Percentiles rank a stretch among this genome's conserved stretches.
Evolutionary conservation across 768 basidiomycete species (phyloP).

Genomic region (Omphalotus guepiniiformis): DNA sequence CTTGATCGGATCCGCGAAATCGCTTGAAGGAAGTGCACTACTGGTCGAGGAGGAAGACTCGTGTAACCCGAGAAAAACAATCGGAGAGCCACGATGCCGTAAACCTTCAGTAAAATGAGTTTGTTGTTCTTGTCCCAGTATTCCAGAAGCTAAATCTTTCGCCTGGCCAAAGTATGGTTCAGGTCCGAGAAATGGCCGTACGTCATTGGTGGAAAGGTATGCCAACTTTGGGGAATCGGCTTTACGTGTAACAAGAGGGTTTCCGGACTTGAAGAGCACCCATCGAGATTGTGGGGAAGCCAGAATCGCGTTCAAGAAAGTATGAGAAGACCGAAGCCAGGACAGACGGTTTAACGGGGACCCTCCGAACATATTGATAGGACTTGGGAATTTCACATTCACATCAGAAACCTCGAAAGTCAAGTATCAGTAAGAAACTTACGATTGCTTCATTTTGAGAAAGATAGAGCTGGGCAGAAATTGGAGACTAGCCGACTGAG

Average conservation of each 20-base stretch:
- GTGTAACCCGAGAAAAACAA: slow-evolving; percentile 80
- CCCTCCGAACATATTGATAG: slow-evolving; percentile 32
- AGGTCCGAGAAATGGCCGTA: slow-evolving; percentile 61
- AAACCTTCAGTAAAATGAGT: slow-evolving; percentile 45
- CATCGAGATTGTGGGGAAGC: slow-evolving; percentile 60
- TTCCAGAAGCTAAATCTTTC: slow-evolving; percentile 36
- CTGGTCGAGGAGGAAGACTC: slow-evolving; percentile 43
- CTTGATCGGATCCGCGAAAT: slow-evolving; percentile 52
- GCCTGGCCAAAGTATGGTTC: slow-evolving; percentile 73
- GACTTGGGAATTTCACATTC: no score
- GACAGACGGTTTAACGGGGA: slow-evolving; percentile 79
- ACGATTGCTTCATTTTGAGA: no score
- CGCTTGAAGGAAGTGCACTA: slow-evolving; percentile 59
- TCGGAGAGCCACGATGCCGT: slow-evolving; percentile 51
- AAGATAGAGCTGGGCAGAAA: no score
- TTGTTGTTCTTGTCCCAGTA: slow-evolving; percentile 24
- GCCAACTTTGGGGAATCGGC: slow-evolving; percentile 38
- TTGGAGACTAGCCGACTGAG: no score
- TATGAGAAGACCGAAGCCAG: slow-evolving; percentile 71
- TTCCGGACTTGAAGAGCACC: slow-evolving; percentile 71
- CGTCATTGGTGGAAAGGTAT: slow-evolving; percentile 54
- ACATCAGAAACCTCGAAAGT: no score
- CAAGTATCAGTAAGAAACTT: no score
- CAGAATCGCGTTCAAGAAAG: slow-evolving; percentile 73
- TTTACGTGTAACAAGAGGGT: slow-evolving; percentile 53